Conservation (phyloP, 805 yeast genomes). For the Starmerella vitae region DNA sequence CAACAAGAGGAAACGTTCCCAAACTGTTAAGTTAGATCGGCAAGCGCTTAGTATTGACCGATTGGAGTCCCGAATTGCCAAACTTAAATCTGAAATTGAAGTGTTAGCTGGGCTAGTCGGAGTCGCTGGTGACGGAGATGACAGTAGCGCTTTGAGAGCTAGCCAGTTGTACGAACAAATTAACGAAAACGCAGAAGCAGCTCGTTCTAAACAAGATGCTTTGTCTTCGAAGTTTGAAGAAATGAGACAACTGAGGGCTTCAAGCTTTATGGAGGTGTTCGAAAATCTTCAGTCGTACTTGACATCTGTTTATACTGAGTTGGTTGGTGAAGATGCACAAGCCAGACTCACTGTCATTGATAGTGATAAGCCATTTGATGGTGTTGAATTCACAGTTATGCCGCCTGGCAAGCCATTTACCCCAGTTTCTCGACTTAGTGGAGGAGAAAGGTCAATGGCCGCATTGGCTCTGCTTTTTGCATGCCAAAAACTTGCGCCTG, state of each 20-base stretch:
- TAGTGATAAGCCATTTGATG: constrained; percentile 82
- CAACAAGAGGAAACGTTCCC: constrained; percentile 1
- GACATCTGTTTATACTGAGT: constrained; percentile 68
- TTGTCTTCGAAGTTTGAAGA: constrained; percentile 34
- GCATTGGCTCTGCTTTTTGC: constrained; percentile 88
- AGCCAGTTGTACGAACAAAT: constrained; percentile 4
- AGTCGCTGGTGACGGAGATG: neutral
- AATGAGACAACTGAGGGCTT: constrained; percentile 46
- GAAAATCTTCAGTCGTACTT: constrained; percentile 60
- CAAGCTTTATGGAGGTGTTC: constrained; percentile 56
- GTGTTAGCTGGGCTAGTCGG: constrained; percentile 5
- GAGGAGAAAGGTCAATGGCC: constrained; percentile 95
- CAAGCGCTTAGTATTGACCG: constrained; percentile 9
- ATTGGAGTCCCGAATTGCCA: constrained; percentile 2
- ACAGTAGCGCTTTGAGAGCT: neutral
- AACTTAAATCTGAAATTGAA: constrained; percentile 4
- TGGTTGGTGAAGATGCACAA: constrained; percentile 57
- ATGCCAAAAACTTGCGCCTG: constrained; percentile 76
- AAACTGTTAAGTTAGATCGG: neutral
- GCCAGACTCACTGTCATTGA: constrained; percentile 79
- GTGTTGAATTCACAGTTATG: constrained; percentile 83
- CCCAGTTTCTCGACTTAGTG: constrained; percentile 84
- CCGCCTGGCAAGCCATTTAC: constrained; percentile 90
- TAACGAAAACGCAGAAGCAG: constrained; percentile 6
- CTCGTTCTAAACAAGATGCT: constrained; percentile 7